Percentiles rank a stretch among this genome's conserved stretches.
Evolutionary conservation across 1,139 yeast species (phyloP).

Genomic region (Debaryomyces sp.): DNA sequence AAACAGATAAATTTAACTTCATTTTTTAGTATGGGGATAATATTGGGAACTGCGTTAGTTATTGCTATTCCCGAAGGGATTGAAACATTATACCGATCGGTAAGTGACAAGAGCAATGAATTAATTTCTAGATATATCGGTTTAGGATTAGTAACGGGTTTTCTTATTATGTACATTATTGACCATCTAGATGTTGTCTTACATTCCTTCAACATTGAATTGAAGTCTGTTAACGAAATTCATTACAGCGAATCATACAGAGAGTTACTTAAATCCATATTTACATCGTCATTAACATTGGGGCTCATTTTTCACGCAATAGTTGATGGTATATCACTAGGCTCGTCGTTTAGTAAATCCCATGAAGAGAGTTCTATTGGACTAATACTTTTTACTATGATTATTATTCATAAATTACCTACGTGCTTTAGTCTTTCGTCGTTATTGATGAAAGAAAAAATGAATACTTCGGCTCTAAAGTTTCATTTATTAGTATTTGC

Average conservation of each 20-base stretch:
- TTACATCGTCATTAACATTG: constrained; percentile 49
- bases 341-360: constrained; percentile 54
- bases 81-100: constrained; percentile 42
- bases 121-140: constrained; percentile 26
- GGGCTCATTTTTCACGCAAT: constrained; percentile 69
- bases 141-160: constrained; percentile 48
- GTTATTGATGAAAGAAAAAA: constrained; percentile 47
- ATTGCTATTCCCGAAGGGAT: constrained; percentile 74
- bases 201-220: constrained; percentile 2
- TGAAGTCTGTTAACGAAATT: background rate
- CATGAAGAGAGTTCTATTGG: constrained; percentile 45
- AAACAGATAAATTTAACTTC: constrained; percentile 30
- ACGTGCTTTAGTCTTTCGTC: constrained; percentile 72
- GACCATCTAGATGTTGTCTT: constrained; percentile 26
- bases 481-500: constrained; percentile 52
- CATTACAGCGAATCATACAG: constrained; percentile 5
- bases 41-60: constrained; percentile 65
- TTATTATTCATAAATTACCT: constrained; percentile 74
- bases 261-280: constrained; percentile 21
- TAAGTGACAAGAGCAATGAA: constrained; percentile 21
- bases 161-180: constrained; percentile 51
- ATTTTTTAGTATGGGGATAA: constrained; percentile 61
- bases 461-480: constrained; percentile 31
- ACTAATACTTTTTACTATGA: constrained; percentile 57
- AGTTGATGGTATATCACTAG: constrained; percentile 77